Evolutionary conservation across 2,329 filamentous ascomycete species (phyloP).

Genomic region (Phialophora chinensis): DNA sequence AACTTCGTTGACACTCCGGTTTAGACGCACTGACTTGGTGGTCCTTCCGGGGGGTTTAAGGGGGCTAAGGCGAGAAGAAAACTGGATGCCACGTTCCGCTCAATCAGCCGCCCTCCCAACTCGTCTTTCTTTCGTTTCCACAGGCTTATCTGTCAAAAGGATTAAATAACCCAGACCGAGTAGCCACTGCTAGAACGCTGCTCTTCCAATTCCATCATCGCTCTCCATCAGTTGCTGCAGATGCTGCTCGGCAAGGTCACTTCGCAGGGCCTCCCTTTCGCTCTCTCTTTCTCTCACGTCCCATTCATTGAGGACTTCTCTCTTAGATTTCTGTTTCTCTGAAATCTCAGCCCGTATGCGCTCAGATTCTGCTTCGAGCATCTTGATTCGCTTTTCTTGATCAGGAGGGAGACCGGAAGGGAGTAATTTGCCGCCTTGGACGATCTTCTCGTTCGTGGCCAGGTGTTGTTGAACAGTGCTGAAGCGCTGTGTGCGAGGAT

Average conservation of each 20-base stretch:
- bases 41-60: too few relatives aligned
- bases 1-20: background rate
- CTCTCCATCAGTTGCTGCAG: conserved; percentile 54
- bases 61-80: background rate
- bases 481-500: conserved; percentile 49
- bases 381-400: conserved; percentile 52
- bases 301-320: conserved; percentile 54
- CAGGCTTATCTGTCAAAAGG: background rate
- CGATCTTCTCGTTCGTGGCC: conserved; percentile 43
- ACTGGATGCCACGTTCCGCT: background rate
- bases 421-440: conserved; percentile 52
- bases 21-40: background rate
- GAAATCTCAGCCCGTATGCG: conserved; percentile 52
- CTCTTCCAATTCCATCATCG: conserved; percentile 49
- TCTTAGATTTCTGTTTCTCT: conserved; percentile 52
- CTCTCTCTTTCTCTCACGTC: conserved; percentile 55
- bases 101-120: background rate
- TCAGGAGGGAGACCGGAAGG: conserved; percentile 48
- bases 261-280: conserved; percentile 53
- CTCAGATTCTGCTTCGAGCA: conserved; percentile 54
- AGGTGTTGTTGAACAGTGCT: conserved; percentile 46
- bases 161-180: background rate
- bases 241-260: conserved; percentile 56
- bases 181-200: conserved; percentile 45
- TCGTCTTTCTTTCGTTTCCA: too few relatives aligned